These are phyloP conservation scores for Saccharomycopsis amapae DNA, from an alignment of 805 yeast genomes.

Conservation along the genomic window DNA sequence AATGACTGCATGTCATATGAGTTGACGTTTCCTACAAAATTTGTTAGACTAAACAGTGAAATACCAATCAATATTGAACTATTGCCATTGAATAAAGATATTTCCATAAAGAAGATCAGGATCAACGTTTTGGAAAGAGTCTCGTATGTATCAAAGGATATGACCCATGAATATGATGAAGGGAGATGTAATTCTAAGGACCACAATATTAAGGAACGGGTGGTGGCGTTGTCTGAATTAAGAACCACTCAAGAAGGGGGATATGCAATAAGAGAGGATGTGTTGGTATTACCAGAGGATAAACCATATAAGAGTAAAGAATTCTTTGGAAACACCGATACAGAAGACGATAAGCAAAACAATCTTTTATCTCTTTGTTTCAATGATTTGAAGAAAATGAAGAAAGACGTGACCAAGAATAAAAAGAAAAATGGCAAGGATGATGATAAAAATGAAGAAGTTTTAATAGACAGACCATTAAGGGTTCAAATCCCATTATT, in stretches of 20 bases:
- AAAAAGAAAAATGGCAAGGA: not conserved
- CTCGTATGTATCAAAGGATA: constrained; percentile 51
- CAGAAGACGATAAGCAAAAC: not conserved
- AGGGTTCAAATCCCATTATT: constrained; percentile 15
- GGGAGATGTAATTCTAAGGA: constrained; percentile 27
- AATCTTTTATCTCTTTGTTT: constrained; percentile 13
- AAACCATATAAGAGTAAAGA: not conserved
- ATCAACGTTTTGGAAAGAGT: constrained; percentile 62
- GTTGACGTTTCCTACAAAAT: constrained; percentile 64
- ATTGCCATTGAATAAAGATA: constrained; percentile 56
- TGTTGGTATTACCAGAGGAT: not conserved
- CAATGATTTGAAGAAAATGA: not conserved
- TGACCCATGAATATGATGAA: constrained; percentile 47
- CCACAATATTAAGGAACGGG: constrained; percentile 37
- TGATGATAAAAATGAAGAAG: constrained; percentile 3
- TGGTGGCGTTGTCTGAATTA: constrained; percentile 54
- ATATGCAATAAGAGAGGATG: constrained; percentile 49
- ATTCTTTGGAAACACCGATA: not conserved
- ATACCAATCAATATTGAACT: constrained; percentile 56
- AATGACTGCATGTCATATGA: constrained; percentile 64
- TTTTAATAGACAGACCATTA: constrained; percentile 8
- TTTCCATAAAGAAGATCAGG: constrained; percentile 54
- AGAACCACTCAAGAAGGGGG: constrained; percentile 44
- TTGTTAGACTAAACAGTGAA: constrained; percentile 55
- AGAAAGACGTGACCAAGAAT: not conserved